Evolutionary conservation across 2,329 filamentous ascomycete species (phyloP), one percentile per base, ranked within the genome.

Genomic region (Beauveria bassiana): DNA sequence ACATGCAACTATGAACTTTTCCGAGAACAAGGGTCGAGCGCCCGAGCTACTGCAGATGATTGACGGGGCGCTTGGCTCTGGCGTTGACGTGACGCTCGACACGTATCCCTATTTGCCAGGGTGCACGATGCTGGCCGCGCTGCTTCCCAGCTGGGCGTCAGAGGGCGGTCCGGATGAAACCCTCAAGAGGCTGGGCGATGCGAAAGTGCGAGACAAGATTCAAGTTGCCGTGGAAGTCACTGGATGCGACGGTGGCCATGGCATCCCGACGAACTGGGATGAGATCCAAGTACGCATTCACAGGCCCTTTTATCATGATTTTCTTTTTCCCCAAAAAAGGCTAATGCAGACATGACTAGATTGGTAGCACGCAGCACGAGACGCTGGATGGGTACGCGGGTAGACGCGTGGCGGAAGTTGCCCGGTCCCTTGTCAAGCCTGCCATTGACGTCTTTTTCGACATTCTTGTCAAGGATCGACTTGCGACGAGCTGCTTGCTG

Each of bases 181-280:
- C 1, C 56, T 68, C 31, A 64, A 63, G 52, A 58, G 67, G 31
- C 46, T 68, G 14, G 59, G 59, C n/a, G 62, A 67, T 12, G 42
- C 64, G 22, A 64, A 63, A 14, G 55, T 58, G 31, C 59, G 66
- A 38, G 66, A 67, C 20, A 66, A 64, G 62, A 68, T 68, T 22
- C 65, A 64, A 5, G 52, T 67, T 6, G 67, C 65, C 3, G 59
- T 68, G 7, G 67, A 68, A 45, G 65, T 65, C 7, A 67, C 62
- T 40, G 67, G 67, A 3, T 68, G 66, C n/a, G 67, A 68, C 20
- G 66, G 67, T 16, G 67, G 67, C 0, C 67, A 68, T n/a, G 67
- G 67, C n/a, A 68, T 68, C 34, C 67, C 67, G 6, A 68, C 67
- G 9, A 68, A 67, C 51, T 68, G 67, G 67, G 67, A 67, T 16